Evolutionary conservation across 176 grass and related monocot genomes (phyloP).

Genomic region (Areca catechu): DNA sequence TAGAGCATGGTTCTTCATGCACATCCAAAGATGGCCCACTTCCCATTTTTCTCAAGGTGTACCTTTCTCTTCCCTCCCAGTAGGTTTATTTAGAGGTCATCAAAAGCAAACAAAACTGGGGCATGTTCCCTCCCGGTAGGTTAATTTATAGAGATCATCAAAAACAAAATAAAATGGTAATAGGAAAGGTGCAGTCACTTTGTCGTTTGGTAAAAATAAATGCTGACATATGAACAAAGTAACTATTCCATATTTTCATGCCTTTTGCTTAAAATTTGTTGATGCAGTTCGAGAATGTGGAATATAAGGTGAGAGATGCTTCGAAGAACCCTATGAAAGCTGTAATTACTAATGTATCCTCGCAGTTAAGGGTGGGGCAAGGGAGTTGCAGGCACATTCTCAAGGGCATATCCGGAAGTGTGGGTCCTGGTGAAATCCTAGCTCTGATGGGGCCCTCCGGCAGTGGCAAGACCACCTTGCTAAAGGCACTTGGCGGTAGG

Average conservation of each 20-base stretch:
- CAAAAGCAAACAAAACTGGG: too few species aligned
- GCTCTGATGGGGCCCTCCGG: conserved; percentile 89
- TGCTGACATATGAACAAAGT: not conserved
- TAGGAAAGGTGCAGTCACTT: too few species aligned
- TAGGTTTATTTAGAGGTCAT: not conserved
- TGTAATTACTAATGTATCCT: conserved; percentile 30
- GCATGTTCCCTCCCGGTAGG: not conserved
- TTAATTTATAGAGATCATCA: too few species aligned
- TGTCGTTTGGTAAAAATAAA: too few species aligned
- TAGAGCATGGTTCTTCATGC: conserved; percentile 26
- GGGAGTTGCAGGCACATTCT: conserved; percentile 67
- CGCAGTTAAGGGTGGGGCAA: conserved; percentile 38
- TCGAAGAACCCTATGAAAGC: conserved; percentile 51
- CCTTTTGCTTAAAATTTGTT: not conserved
- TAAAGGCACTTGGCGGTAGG: conserved; percentile 78
- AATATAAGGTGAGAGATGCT: conserved; percentile 56
- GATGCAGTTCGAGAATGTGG: conserved; percentile 85
- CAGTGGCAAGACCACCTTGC: conserved; percentile 88
- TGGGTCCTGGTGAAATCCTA: conserved; percentile 74
- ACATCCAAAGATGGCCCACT: conserved; percentile 52
- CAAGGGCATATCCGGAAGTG: conserved; percentile 71
- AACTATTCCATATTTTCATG: not conserved
- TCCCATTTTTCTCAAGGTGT: conserved; percentile 90
- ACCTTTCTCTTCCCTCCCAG: not conserved
- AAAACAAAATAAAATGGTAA: too few species aligned